Base-by-base conservation (phyloP, 257 asterid genomes). In the Leptodermis oblonga region DNA sequence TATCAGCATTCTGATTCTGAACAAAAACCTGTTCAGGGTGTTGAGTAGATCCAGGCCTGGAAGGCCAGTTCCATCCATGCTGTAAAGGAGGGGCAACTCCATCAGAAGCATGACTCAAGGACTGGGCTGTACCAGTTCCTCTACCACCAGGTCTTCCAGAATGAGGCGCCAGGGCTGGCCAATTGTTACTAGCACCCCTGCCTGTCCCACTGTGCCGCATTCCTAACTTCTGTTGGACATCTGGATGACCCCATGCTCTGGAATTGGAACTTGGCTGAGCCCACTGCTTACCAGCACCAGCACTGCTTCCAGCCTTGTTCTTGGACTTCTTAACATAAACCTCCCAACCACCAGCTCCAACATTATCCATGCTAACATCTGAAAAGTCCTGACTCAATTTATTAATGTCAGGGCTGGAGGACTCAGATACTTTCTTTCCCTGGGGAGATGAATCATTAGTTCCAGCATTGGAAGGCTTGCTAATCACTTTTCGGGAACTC, bases 331-430 rank as follows among this genome's bases (percentile, higher is more conserved):
- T 88, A 0, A 70, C 78, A 33, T 64, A 77, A 12, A 83, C 87
- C 77, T 82, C 87, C 98, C 98, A 86, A 22, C 88, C 97, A 43
- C 81, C 95, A 58, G 73, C 84, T 67, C 79, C 71, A n/a, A 76
- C 52, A 52, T 80, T 42, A 52, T 70, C 74, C 65, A 85, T 25
- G 65, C 58, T 65, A 76, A 86, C 34, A 70, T 76, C 80, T 12
- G 83, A 76, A 31, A 88, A 69, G 26, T 80, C 85, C 54, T 33
- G 76, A 39, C 78, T 68, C 72, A 83, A 61, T 30, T 84, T 81
- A 61, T 79, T 77, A 22, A 76, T 17, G 5, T 71, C 73, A 45
- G 78, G 74, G 49, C 58, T 68, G 25, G 79, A 68, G 71, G 70
- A 53, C 62, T 65, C 77, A 13, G 80, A 71, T 18, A 41, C 20